Percentiles rank a stretch among this genome's conserved stretches.
These are phyloP conservation scores for Glycine latifolia DNA, from an alignment of 306 rosid genomes.

Conservation along the genomic window DNA sequence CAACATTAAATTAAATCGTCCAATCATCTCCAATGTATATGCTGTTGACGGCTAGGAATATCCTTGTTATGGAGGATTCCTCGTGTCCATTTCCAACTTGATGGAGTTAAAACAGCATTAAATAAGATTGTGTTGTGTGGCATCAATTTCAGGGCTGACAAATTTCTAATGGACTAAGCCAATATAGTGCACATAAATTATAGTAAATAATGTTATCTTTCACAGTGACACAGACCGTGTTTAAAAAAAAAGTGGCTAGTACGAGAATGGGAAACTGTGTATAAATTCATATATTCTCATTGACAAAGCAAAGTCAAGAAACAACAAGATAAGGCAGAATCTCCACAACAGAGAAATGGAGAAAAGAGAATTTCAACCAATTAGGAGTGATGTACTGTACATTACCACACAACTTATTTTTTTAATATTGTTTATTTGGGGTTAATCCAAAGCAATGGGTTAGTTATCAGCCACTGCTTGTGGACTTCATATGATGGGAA, in stretches of 20 bases:
- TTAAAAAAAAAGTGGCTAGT: not conserved
- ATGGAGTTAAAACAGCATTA: constrained; percentile 16
- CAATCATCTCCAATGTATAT: constrained; percentile 42
- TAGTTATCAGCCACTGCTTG: constrained; percentile 29
- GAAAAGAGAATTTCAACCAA: constrained; percentile 30
- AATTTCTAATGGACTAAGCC: not conserved
- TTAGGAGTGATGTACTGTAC: constrained; percentile 1
- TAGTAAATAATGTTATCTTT: constrained; percentile 3
- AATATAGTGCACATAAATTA: not conserved
- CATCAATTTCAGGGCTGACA: constrained; percentile 41
- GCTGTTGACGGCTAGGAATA: constrained; percentile 55
- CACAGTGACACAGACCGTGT: constrained; percentile 9
- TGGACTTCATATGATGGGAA: constrained; percentile 26
- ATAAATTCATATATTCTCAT: not conserved
- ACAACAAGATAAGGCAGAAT: constrained; percentile 42
- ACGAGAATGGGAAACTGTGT: constrained; percentile 5
- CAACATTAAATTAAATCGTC: constrained; percentile 35
- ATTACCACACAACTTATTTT: not conserved
- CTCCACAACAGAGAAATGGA: constrained; percentile 21
- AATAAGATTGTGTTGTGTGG: constrained; percentile 13
- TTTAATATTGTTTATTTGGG: not conserved
- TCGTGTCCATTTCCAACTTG: constrained; percentile 40
- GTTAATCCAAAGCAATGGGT: constrained; percentile 23
- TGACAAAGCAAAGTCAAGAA: constrained; percentile 41
- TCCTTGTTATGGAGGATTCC: constrained; percentile 41